Percentiles rank a stretch among this genome's conserved stretches.
Conservation (phyloP, 225 moss, liverwort and hornwort genomes). For the Marchantia paleacea region DNA sequence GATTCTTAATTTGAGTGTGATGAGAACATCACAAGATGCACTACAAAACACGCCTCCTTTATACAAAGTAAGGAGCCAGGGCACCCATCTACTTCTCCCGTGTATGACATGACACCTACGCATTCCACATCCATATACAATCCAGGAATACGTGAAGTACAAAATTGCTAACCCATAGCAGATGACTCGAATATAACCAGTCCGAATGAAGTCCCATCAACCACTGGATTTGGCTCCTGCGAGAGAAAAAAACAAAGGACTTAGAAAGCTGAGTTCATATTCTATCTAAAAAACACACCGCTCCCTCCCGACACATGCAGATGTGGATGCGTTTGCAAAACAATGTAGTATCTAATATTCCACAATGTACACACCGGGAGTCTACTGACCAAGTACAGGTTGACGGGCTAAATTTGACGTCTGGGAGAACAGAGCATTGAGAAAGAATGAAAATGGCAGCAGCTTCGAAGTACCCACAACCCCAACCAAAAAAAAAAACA, state of each 20-base stretch:
- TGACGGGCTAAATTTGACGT: too few species aligned
- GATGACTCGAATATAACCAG: not conserved
- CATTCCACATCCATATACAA: not conserved
- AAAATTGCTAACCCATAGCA: constrained; percentile 3
- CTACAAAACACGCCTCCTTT: not conserved
- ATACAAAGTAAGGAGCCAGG: not conserved
- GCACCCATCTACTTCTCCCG: not conserved
- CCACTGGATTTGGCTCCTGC: constrained; percentile 5
- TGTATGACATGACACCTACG: not conserved
- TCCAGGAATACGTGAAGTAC: not conserved
- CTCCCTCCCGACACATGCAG: not conserved
- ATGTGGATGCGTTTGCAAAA: not conserved
- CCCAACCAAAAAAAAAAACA: too few species aligned
- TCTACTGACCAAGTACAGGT: too few species aligned
- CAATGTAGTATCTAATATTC: not conserved
- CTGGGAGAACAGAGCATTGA: too few species aligned
- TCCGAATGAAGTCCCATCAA: constrained; percentile 7
- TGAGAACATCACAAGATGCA: constrained; percentile 1
- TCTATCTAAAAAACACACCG: not conserved
- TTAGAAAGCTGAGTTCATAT: not conserved
- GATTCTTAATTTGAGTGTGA: constrained; percentile 1
- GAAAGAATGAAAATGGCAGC: too few species aligned
- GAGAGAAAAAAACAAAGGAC: not conserved
- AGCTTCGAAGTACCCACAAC: too few species aligned
- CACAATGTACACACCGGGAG: not conserved